Base-by-base conservation (phyloP, 2,329 filamentous ascomycete species). In the Xylaria sp. region DNA sequence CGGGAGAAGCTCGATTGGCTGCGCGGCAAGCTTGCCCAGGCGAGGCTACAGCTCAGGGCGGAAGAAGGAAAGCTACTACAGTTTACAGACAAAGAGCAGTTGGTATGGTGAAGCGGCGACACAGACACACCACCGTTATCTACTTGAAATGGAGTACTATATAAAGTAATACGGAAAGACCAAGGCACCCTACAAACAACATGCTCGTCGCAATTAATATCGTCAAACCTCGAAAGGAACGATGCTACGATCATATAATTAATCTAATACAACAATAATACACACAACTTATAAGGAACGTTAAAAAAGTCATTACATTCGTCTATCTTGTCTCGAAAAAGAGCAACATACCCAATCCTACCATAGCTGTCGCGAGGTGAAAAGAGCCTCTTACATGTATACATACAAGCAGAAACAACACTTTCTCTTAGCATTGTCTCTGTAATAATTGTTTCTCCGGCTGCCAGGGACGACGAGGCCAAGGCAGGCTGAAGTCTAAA, bases 221-320 rank as follows among this genome's bases (percentile, higher is more conserved):
- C 1, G 13, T 23, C 9, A 48, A 25, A 48, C 4, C 44, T 9
- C n/a, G 4, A 5, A 23, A n/a, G 12, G 6, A 12, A 48, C 5
- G 8, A 47, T 10, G 5, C 5, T 2, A 21, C 21, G 12, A 48
- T 5, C 9, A 48, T 25, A 48, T 2, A 48, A 13, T 23, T 12
- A 10, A 23, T 1, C 23, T 23, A 25, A 4, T 23, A 13, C 3
- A 21, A 12, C 5, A 18, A 48, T 23, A 48, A 13, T 13, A 21
- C 44, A 44, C 6, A 35, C 21, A 9, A 25, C 12, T 23, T n/a
- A 62, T 25, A 29, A 66, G 25, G 5, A 51, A 55, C 59, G 40
- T 66, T 12, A 29, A 60, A 54, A 29, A 29, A 42, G 54, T 69
- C 69, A 69, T 70, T 63, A 61, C 50, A 70, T 69, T 70, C 69